These are phyloP conservation scores for Sarocladium oryzae DNA, from an alignment of 2,329 filamentous ascomycete genomes.

Conservation along the genomic window DNA sequence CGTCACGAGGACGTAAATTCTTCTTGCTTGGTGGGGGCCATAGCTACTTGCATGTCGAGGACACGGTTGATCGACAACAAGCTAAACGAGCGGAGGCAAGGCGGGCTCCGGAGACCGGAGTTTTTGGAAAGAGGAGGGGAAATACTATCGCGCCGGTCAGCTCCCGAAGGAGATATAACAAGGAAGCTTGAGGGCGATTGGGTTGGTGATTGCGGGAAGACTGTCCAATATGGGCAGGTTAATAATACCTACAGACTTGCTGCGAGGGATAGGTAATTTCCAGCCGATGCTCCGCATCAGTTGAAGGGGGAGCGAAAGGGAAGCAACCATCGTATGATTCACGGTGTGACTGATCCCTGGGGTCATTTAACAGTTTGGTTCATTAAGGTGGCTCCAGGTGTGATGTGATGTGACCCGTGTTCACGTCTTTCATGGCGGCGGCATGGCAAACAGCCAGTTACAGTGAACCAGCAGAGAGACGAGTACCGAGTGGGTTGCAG, in stretches of 20 bases:
- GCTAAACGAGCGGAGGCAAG: no score
- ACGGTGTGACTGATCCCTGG: neutral
- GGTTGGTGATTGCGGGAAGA: conserved; percentile 1
- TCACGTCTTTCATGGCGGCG: no score
- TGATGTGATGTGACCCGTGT: no score
- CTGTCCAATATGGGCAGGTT: no score
- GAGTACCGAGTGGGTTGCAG: conserved; percentile 4
- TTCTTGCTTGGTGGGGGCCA: no score
- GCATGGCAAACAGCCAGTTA: neutral
- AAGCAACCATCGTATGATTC: neutral
- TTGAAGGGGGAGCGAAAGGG: neutral
- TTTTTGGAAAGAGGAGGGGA: neutral
- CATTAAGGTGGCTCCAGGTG: no score
- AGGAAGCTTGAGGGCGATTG: conserved; percentile 3
- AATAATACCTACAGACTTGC: no score
- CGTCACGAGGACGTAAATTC: no score
- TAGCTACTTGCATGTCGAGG: no score
- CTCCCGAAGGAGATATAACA: neutral
- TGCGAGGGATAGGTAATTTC: no score
- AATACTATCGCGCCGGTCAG: neutral
- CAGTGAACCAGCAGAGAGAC: neutral
- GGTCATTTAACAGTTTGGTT: neutral
- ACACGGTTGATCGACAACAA: no score
- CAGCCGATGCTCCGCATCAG: no score
- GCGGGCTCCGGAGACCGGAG: conserved; percentile 5